A percentile compares a stretch with the other conserved stretches of the same genome.
These are phyloP conservation scores for Solanum pennellii DNA, from an alignment of 257 asterid genomes.

Conservation along the genomic window DNA sequence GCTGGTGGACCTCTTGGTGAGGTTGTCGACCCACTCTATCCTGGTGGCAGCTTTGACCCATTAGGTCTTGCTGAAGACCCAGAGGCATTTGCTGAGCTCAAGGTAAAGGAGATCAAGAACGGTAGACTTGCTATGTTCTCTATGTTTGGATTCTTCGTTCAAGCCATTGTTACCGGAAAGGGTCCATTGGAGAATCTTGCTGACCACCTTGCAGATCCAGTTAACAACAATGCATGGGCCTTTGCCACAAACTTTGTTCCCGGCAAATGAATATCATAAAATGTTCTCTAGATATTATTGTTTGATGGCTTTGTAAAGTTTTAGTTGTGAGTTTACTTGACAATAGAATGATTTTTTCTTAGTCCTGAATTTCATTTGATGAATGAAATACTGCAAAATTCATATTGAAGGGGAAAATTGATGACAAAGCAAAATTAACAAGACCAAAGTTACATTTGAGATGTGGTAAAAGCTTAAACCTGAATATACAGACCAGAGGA, in stretches of 20 bases:
- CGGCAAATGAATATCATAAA: background rate
- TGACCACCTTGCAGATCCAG: constrained; percentile 52
- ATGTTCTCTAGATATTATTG: background rate
- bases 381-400: too few relatives aligned
- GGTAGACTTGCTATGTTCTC: background rate
- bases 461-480: too few relatives aligned
- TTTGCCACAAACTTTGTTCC: background rate
- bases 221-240: background rate
- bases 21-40: background rate
- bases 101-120: background rate
- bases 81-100: background rate
- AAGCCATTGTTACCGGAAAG: constrained; percentile 55
- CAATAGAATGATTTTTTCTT: background rate
- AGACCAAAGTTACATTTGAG: too few relatives aligned
- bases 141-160: constrained; percentile 44
- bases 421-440: too few relatives aligned
- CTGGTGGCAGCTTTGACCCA: background rate
- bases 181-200: constrained; percentile 63
- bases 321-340: background rate
- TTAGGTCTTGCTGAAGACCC: background rate
- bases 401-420: too few relatives aligned
- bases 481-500: too few relatives aligned
- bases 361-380: too few relatives aligned
- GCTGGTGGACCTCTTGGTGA: background rate
- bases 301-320: background rate